Evolutionary conservation across 495 filamentous ascomycete genomes (phyloP).

Genomic region (Aspergillus haitiensis): DNA sequence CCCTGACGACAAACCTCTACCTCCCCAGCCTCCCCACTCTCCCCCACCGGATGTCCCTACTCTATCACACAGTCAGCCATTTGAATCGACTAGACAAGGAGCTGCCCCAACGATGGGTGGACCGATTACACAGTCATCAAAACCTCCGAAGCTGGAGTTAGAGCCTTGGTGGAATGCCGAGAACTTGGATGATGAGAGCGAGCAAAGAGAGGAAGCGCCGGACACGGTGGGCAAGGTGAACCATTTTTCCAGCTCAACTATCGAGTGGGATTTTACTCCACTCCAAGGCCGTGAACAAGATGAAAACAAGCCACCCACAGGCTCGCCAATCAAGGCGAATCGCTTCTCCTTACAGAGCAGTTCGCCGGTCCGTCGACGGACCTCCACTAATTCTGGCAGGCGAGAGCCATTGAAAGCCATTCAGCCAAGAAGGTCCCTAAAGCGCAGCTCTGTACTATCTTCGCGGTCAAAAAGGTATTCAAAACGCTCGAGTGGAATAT

Average conservation of each 20-base stretch:
- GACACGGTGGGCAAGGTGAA: conserved; percentile 25
- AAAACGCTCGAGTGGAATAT: conserved; percentile 48
- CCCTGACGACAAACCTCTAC: conserved; percentile 27
- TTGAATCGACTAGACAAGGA: conserved; percentile 25
- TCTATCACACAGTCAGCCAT: conserved; percentile 34
- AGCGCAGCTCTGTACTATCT: conserved; percentile 44
- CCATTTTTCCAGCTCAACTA: conserved; percentile 33
- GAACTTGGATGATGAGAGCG: conserved; percentile 32
- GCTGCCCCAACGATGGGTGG: conserved; percentile 16
- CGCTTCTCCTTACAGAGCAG: conserved; percentile 36
- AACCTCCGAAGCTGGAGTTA: conserved; percentile 40
- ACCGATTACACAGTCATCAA: conserved; percentile 26
- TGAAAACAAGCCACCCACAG: conserved; percentile 27
- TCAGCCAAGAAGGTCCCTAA: conserved; percentile 43
- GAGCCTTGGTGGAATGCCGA: conserved; percentile 38
- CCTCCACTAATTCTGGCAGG: conserved; percentile 34
- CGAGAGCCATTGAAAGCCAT: conserved; percentile 43
- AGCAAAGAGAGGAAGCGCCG: conserved; percentile 24
- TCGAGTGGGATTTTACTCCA: conserved; percentile 33
- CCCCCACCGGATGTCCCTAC: conserved; percentile 28
- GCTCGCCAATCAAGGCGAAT: conserved; percentile 30
- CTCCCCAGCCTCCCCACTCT: conserved; percentile 28
- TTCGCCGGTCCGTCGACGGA: conserved; percentile 34
- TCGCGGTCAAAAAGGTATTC: conserved; percentile 45
- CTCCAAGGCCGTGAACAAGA: conserved; percentile 28